Evolutionary conservation across 2,329 filamentous ascomycete species (phyloP).

Genomic region (Ascochyta koolunga): DNA sequence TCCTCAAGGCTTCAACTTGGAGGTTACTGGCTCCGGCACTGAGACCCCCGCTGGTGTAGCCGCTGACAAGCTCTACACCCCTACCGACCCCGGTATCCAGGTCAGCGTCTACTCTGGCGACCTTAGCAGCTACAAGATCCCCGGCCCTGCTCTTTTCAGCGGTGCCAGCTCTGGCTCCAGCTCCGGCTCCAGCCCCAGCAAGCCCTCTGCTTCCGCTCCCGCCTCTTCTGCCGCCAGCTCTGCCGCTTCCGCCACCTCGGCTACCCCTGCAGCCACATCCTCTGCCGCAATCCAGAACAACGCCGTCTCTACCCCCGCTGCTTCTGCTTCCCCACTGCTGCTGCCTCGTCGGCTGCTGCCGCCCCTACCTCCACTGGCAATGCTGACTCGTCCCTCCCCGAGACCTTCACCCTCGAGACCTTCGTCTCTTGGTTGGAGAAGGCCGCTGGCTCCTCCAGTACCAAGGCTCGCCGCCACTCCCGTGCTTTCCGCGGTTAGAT

Average conservation of each 20-base stretch:
- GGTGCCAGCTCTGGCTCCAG: constrained; percentile 26
- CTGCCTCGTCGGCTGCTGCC: constrained; percentile 2
- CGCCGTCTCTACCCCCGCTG: constrained; percentile 6
- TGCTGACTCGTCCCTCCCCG: constrained; percentile 12
- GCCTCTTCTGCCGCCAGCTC: constrained; percentile 17
- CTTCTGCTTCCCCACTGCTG: constrained; percentile 16
- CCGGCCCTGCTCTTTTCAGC: constrained; percentile 54
- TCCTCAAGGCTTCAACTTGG: constrained; percentile 53
- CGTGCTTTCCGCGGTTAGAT: constrained; percentile 26
- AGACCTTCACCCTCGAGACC: constrained; percentile 30
- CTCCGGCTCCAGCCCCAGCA: constrained; percentile 9
- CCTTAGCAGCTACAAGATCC: constrained; percentile 55
- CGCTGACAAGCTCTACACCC: constrained; percentile 62
- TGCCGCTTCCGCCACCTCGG: constrained; percentile 3
- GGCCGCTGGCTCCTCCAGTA: constrained; percentile 26
- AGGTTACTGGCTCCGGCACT: constrained; percentile 62
- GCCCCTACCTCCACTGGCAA: constrained; percentile 15
- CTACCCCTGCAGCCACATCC: constrained; percentile 11
- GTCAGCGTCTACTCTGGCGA: constrained; percentile 63
- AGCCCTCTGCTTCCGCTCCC: constrained; percentile 4
- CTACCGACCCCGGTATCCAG: constrained; percentile 62
- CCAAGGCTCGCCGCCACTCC: constrained; percentile 27
- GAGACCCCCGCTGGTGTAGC: constrained; percentile 52
- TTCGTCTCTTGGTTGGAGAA: constrained; percentile 33
- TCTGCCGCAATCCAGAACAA: constrained; percentile 7